Conservation (phyloP, 2,329 filamentous ascomycete genomes). For the Calycina herbarum region DNA sequence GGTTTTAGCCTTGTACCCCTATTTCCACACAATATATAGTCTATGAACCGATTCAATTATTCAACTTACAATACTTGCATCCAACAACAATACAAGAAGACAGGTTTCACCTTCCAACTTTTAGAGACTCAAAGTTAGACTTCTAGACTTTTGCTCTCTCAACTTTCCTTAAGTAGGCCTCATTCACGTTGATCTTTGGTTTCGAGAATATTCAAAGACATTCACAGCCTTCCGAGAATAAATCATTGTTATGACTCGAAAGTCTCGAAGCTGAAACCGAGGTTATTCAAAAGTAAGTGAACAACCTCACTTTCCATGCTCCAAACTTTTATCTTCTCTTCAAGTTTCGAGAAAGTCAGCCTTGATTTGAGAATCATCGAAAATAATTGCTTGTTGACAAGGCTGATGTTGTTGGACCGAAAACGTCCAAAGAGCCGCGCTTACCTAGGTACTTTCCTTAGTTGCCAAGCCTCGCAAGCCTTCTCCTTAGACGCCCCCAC, state of each 20-base stretch:
- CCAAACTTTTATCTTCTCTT: not conserved
- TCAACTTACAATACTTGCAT: too few species aligned
- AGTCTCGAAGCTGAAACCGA: not conserved
- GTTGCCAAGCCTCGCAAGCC: constrained; percentile 9
- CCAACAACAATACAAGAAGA: too few species aligned
- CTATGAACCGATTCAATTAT: too few species aligned
- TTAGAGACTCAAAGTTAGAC: too few species aligned
- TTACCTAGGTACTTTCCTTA: not conserved
- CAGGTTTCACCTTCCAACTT: too few species aligned
- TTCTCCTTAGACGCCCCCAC: constrained; percentile 6
- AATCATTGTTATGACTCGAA: not conserved
- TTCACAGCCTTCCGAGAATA: not conserved
- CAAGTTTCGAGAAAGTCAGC: not conserved
- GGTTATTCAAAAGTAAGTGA: not conserved
- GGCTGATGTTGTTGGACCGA: not conserved
- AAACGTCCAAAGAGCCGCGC: not conserved
- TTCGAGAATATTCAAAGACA: not conserved
- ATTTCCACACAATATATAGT: too few species aligned
- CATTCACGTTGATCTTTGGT: not conserved
- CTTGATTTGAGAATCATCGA: not conserved
- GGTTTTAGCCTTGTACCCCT: too few species aligned
- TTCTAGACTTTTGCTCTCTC: too few species aligned
- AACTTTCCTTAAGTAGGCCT: not conserved
- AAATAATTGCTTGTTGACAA: not conserved
- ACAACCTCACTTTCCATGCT: not conserved